Evolutionary conservation across 1,284 basidiomycete genomes (phyloP), one percentile per base, ranked within the genome.

Genomic region (Phellinidium pouzarii): DNA sequence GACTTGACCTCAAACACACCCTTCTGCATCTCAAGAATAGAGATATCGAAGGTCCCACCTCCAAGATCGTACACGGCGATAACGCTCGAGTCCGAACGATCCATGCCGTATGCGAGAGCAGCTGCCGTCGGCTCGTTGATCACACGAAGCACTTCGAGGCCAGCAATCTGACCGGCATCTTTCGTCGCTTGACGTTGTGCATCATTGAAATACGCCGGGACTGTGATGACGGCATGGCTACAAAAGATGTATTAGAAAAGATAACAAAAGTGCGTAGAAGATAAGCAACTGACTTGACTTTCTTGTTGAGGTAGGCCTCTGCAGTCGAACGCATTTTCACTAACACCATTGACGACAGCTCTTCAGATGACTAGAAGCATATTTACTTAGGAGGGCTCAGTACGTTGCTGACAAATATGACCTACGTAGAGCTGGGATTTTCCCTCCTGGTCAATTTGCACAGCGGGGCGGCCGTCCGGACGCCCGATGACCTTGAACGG

Each of bases 1-100:
- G 95, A 97, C 78, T 97, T 97, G 68, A 99, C 95, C 71, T 98
- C 95, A 70, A 98, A 99, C 22, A 99, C 94, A 63, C 95, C 95
- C 73, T 96, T 94, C 71, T 96, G 92, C 91, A 98, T 98, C 74
- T 97, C 93, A 42, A 98, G 78, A 61, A 99, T 94, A 31, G 95
- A 98, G 63, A 98, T 91, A 91, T 98, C 94, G 71, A 94, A 94
- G 17, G 92, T 94, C 62, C 92, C 92, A 67, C 91, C 92, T 64
- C 92, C 91, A 45, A 94, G 76, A 76, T 99, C 95, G 69, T 97
- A 99, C 58, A 99, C 95, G 50, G 94, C 94, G 63, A 99, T 95
- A 63, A 94, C 75, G 9, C 87, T 84, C 37, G 87, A 87, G 60
- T 94, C 88, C 2, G 72, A 62, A 20, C 84, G 85, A 68, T 96